Base-by-base conservation (phyloP, 208 protist species). In the Plasmodiophora brassicae region DNA sequence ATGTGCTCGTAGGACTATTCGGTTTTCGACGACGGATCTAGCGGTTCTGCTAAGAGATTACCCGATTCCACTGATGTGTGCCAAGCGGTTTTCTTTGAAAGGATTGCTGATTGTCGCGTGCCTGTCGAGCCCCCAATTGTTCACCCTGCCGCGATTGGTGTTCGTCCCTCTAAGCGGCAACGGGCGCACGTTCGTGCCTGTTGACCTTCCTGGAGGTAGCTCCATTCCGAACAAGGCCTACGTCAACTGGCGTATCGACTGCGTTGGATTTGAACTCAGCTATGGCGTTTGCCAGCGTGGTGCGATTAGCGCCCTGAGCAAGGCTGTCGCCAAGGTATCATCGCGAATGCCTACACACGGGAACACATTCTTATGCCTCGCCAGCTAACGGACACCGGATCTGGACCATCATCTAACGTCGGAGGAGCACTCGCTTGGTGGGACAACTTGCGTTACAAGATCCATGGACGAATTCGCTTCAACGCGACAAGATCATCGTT, bases 231-330 rank as follows among this genome's bases (percentile, higher is more conserved):
- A 38, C 41, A 78, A 78, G n/a, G 5, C 41, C n/a, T 78, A 36
- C 41, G n/a, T 32, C 41, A 38, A 78, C 41, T 5, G 32, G 20
- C 65, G 41, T 78, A 8, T 32, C 20, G 65, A 78, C 32, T 14
- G 14, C 5, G n/a, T 5, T 78, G 65, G 65, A 14, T 8, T 78
- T 14, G n/a, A 78, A 38, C 32, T 78, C n/a, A 78, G n/a, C n/a
- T 78, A 78, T 78, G 65, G 65, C 10, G 32, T 44, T 44, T 78
- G 65, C n/a, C 65, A 78, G 41, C 65, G 65, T 5, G 65, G 65
- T 8, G 65, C 65, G 10, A 5, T 78, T 78, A 38, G 32, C n/a
- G 5, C 65, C 65, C 41, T 78, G 32, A 38, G 32, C 5, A 78
- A 78, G 41, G 65, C 65, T 32, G 14, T 78, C 20, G 5, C 65